phyloP scores from a whole-genome alignment of 495 filamentous ascomycete genomes.

The Aspergillus conjunctus region DNA sequence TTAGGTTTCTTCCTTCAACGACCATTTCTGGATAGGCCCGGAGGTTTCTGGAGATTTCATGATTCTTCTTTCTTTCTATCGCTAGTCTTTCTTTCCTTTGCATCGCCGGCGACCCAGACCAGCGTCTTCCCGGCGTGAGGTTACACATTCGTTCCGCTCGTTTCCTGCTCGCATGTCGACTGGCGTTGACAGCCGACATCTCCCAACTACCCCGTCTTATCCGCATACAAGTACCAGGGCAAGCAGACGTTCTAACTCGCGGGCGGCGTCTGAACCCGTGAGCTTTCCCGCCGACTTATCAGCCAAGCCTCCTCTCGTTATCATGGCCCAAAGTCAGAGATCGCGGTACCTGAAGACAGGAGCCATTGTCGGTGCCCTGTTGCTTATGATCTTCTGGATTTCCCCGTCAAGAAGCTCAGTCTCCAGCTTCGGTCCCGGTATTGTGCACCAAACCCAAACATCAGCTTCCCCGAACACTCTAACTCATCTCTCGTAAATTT shows the following conservation, averaged over 20 bases:
- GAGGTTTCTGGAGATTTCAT: conserved; percentile 36
- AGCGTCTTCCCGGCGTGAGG: conserved; percentile 20
- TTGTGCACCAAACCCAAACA: conserved; percentile 9
- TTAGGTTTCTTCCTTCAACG: conserved; percentile 9
- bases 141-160: conserved; percentile 10
- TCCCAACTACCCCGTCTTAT: conserved; percentile 23
- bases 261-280: conserved; percentile 29
- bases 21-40: conserved; percentile 30
- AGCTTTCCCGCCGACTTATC: conserved; percentile 18
- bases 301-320: conserved; percentile 29
- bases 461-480: neutral
- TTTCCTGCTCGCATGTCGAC: conserved; percentile 53
- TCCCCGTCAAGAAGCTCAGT: conserved; percentile 55
- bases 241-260: conserved; percentile 41
- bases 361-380: conserved; percentile 70
- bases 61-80: conserved; percentile 31
- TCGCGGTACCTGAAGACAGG: conserved; percentile 82
- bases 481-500: conserved; percentile 6
- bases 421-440: conserved; percentile 44
- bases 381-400: conserved; percentile 76
- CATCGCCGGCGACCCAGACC: conserved; percentile 12
- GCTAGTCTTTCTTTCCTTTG: conserved; percentile 28
- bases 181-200: conserved; percentile 42
- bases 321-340: conserved; percentile 71
- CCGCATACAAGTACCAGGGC: conserved; percentile 24